phyloP scores from a whole-genome alignment of 129 eudicot species.

The Glebionis coronaria region DNA sequence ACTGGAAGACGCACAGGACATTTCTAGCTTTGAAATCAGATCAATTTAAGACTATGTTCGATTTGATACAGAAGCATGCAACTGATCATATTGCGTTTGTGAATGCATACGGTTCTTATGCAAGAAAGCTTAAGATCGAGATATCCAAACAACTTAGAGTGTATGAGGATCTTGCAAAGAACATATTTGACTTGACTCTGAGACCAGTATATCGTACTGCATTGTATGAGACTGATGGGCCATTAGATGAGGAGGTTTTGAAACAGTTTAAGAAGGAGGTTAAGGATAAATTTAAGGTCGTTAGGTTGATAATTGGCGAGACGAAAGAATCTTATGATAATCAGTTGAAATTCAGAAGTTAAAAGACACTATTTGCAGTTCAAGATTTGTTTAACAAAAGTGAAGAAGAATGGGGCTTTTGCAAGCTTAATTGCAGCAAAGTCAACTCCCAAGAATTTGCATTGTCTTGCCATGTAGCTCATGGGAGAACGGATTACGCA shows the following conservation, averaged over 20 bases:
- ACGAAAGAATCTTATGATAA: conserved; percentile 88
- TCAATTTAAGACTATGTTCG: conserved; percentile 59
- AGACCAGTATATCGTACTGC: conserved; percentile 48
- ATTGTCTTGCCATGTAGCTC: conserved; percentile 93
- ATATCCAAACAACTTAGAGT: conserved; percentile 53
- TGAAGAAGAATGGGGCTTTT: conserved; percentile 79
- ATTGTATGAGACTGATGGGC: conserved; percentile 66
- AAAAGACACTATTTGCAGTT: conserved; percentile 93
- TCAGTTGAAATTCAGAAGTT: conserved; percentile 83
- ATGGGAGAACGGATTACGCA: conserved; percentile 76
- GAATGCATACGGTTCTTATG: conserved; percentile 70
- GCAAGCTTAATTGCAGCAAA: conserved; percentile 84
- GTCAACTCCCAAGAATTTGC: conserved; percentile 94
- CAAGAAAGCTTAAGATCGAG: conserved; percentile 66
- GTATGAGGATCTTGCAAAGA: conserved; percentile 61
- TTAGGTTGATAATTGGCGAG: conserved; percentile 72
- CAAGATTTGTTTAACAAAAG: conserved; percentile 76
- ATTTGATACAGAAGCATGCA: conserved; percentile 64
- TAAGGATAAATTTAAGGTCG: conserved; percentile 78
- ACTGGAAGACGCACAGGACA: conserved; percentile 57
- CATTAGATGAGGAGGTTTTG: too few species aligned
- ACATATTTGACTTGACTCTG: conserved; percentile 37
- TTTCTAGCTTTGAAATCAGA: conserved; percentile 68
- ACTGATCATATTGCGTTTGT: conserved; percentile 61
- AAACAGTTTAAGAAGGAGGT: too few species aligned